phyloP scores from a whole-genome alignment of 2,329 filamentous ascomycete genomes.

The Colletotrichum tamarilloi region DNA sequence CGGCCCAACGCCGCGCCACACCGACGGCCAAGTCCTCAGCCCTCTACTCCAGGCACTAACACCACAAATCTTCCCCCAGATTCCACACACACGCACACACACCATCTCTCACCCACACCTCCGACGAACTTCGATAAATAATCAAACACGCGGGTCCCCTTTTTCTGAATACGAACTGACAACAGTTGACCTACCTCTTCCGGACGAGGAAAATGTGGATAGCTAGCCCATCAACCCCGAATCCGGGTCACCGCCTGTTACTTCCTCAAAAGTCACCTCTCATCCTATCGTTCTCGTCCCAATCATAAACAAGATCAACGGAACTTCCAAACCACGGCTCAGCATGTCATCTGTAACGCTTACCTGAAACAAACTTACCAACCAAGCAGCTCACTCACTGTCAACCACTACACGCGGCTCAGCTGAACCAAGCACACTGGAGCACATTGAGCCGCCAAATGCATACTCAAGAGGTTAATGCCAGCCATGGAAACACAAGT shows the following conservation, averaged over 20 bases:
- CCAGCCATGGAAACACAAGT: too few species aligned
- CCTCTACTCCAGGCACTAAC: background rate
- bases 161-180: background rate
- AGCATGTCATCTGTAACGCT: conserved; percentile 23
- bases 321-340: background rate
- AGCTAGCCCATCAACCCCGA: background rate
- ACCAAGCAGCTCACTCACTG: background rate
- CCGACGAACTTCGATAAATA: background rate
- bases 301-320: background rate
- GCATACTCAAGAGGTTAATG: too few species aligned
- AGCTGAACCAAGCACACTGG: too few species aligned
- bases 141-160: background rate
- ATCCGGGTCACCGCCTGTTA: background rate
- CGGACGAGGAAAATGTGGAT: background rate
- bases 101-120: background rate
- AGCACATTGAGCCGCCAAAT: background rate
- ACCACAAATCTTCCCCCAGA: background rate
- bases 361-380: conserved; percentile 32
- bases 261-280: background rate
- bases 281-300: background rate
- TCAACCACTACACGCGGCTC: too few species aligned
- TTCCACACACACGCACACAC: background rate
- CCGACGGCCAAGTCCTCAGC: conserved; percentile 10
- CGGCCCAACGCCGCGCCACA: conserved; percentile 7
- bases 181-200: background rate